A percentile compares a stretch with the other conserved stretches of the same genome.
Evolutionary conservation across 768 basidiomycete species (phyloP).

Genomic region (Mycena vitilis): DNA sequence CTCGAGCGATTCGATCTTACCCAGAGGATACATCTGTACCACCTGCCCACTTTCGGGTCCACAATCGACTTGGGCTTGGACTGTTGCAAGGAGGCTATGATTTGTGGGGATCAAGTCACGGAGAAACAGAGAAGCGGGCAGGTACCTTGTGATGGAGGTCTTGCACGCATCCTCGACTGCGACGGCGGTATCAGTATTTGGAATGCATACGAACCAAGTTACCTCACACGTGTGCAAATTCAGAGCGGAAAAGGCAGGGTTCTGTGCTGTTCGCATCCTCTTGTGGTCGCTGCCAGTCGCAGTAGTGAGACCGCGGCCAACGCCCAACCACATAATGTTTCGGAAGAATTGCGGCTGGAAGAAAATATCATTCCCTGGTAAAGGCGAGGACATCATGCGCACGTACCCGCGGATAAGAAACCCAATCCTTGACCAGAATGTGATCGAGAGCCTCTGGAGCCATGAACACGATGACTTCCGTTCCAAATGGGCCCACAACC

Average conservation of each 20-base stretch:
- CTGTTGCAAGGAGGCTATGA: too few species aligned
- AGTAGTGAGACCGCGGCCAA: constrained; percentile 59
- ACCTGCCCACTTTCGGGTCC: too few species aligned
- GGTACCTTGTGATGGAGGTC: constrained; percentile 54
- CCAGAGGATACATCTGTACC: too few species aligned
- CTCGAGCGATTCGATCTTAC: too few species aligned
- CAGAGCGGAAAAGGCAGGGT: constrained; percentile 61
- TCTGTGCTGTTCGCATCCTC: constrained; percentile 62
- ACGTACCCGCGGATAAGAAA: constrained; percentile 55
- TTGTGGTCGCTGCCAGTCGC: constrained; percentile 61
- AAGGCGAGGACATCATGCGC: constrained; percentile 6
- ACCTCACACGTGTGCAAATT: constrained; percentile 51
- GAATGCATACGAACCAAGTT: too few species aligned
- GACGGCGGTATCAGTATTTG: too few species aligned
- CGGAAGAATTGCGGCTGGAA: constrained; percentile 57
- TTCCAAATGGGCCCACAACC: constrained; percentile 55
- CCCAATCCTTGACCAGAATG: constrained; percentile 57
- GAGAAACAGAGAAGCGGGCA: too few species aligned
- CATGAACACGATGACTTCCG: constrained; percentile 58
- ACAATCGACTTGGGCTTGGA: too few species aligned
- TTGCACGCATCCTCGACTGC: constrained; percentile 2
- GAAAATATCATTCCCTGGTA: background rate
- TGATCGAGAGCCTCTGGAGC: constrained; percentile 56
- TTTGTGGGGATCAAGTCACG: too few species aligned
- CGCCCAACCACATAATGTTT: constrained; percentile 52